Base-by-base conservation (phyloP, 2,329 filamentous ascomycete species). In the Diplodia sapinea region DNA sequence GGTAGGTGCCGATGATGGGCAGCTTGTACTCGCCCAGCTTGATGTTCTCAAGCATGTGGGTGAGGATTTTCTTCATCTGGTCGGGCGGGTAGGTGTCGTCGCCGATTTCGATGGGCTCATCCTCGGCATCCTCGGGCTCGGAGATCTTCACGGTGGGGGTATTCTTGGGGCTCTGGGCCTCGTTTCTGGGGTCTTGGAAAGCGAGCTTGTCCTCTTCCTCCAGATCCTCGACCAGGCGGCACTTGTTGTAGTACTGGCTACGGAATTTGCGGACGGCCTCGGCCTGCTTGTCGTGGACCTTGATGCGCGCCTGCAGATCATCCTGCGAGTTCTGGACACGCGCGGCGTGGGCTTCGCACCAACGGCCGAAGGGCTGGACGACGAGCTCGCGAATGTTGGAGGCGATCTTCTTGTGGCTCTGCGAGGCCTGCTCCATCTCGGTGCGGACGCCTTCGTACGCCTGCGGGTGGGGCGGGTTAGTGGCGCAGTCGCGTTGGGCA, bases 131-230 rank as follows among this genome's bases (percentile, higher is more conserved):
- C 54, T 86, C 85, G 15, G 87, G 85, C 67, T 90, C 85, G 23
- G 91, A 88, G 50, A 98, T 89, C 79, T 97, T 96, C 80, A 99
- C 96, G 76, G 93, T 94, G 54, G 92, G 91, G 50, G 93, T 91
- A 43, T 51, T 83, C 76, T 84, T 79, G 66, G 84, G 81, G 78
- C 86, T 84, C 74, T 80, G 77, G 9, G 78, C 77, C 70, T 84
- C 80, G 63, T 77, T 84, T 69, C 86, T 84, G 5, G 93, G 93
- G 71, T 94, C 93, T 79, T 97, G 93, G 80, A 99, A 99, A 49
- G 94, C 95, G 66, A 99, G 86, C 81, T 99, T 98, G 79, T 97
- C 97, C 83, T 99, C 96, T 80, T 99, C 95, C 78, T 99, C 95
- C 69, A 98, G 82, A 77, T 99, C 95, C 78, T 99, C 96, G 7